Base-by-base conservation (phyloP, 1,284 basidiomycete species). In the Taiwanofungus camphoratus region DNA sequence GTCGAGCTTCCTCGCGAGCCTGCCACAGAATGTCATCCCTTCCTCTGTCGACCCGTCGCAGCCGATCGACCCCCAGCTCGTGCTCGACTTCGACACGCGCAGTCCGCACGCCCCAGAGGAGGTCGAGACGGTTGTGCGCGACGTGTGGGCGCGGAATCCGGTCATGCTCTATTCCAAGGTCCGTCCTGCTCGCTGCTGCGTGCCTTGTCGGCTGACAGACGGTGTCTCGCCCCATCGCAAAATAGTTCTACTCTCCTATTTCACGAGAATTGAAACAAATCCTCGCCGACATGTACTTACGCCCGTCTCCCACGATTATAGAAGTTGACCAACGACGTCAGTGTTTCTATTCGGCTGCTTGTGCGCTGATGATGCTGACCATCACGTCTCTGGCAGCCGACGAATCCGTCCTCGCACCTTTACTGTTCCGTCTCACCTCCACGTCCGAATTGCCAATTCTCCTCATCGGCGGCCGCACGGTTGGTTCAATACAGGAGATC, bases 71-170 rank as follows among this genome's bases (percentile, higher is more conserved):
- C 87, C 89, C 2, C 73, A 83, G 49, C 73, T 89, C 41, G 74
- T 93, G 9, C 73, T 93, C 42, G 90, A 89, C 56, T 92, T 92
- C 60, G 87, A 92, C 61, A 83, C 84, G 0, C 71, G 79, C 11
- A 67, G 70, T 49, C 55, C 64, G 21, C 57, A 67, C 29, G 63
- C 68, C 3, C 61, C 63, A 9, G 55, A 60, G n/a, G 67, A 69
- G 54, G 49, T 70, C n/a, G 58, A 57, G 16, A 55, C 60, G 7
- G 48, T 70, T 31, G 60, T 68, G 5, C 49, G 49, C 16, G 67
- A 69, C 39, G 68, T 71, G 22, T 90, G 88, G 84, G 57, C 71
- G 5, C 70, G 77, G 38, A 83, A 88, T 59, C 90, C 90, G 0
- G 76, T 92, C 36, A 76, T 92, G 49, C 67, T 92, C 13, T 84